Evolutionary conservation across 495 filamentous ascomycete species (phyloP).

Genomic region (Aspergillus taichungensis): DNA sequence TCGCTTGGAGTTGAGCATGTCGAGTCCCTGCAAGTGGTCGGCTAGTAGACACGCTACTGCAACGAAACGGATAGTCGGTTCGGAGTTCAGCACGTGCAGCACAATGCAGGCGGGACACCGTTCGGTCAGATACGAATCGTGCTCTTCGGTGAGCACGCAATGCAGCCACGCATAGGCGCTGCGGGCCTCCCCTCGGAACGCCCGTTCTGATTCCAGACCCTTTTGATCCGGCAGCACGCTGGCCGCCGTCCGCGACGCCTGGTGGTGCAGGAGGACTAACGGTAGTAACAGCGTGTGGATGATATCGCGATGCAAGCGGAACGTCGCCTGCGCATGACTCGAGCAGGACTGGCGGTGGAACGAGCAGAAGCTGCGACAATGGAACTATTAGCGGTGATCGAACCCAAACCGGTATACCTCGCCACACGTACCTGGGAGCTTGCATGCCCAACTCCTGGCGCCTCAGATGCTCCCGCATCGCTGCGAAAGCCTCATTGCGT

Average conservation of each 20-base stretch:
- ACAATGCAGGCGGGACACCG: constrained; percentile 53
- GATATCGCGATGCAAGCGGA: constrained; percentile 52
- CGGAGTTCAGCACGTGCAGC: constrained; percentile 44
- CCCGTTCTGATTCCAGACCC: constrained; percentile 48
- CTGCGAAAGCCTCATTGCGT: constrained; percentile 34
- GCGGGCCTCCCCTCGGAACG: constrained; percentile 48
- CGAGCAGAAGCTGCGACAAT: constrained; percentile 38
- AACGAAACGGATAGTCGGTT: constrained; percentile 50
- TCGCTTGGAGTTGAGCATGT: constrained; percentile 9
- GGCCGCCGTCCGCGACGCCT: constrained; percentile 41
- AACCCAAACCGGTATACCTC: neutral
- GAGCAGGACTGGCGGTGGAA: constrained; percentile 34
- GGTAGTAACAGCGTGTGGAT: constrained; percentile 52
- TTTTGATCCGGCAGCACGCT: constrained; percentile 35
- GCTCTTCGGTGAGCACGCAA: constrained; percentile 49
- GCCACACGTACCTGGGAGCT: constrained; percentile 21
- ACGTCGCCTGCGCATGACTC: constrained; percentile 33
- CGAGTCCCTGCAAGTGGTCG: constrained; percentile 24
- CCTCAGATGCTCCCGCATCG: constrained; percentile 34
- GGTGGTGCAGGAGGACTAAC: constrained; percentile 47
- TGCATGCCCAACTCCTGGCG: constrained; percentile 34
- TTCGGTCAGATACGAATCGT: constrained; percentile 48
- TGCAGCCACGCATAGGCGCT: constrained; percentile 54
- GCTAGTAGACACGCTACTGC: constrained; percentile 47
- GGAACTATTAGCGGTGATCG: constrained; percentile 1